Conservation (phyloP, 2,329 filamentous ascomycete species). For the Tothia fuscella region DNA sequence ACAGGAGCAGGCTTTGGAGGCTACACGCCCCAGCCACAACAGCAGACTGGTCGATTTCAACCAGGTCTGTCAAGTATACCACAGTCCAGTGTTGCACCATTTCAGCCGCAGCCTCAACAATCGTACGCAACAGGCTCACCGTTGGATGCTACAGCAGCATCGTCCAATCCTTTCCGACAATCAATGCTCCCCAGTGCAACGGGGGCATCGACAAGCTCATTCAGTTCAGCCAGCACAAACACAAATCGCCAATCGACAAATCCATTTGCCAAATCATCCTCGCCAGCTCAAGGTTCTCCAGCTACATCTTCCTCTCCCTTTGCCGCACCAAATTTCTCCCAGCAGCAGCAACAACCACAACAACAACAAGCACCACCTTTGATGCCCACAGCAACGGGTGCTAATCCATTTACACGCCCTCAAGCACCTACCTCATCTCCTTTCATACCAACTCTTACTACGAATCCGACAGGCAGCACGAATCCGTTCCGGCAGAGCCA, state of each 20-base stretch:
- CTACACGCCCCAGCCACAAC: slow-evolving; percentile 58
- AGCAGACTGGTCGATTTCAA: slow-evolving; percentile 24
- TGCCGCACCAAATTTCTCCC: slow-evolving; percentile 7
- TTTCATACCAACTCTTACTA: slow-evolving; percentile 39
- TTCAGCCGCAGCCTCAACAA: slow-evolving; percentile 26
- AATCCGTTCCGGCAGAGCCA: slow-evolving; percentile 90
- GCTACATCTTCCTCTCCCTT: slow-evolving; percentile 2
- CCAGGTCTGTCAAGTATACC: slow-evolving; percentile 36
- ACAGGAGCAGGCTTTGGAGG: slow-evolving; percentile 77
- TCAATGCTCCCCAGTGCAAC: slow-evolving; percentile 53
- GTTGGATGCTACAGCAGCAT: slow-evolving; percentile 35
- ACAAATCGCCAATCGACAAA: slow-evolving; percentile 62
- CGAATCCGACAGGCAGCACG: slow-evolving; percentile 76
- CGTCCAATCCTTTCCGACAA: slow-evolving; percentile 86
- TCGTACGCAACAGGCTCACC: slow-evolving; percentile 15
- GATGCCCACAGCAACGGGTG: slow-evolving; percentile 52
- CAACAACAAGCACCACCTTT: slow-evolving; percentile 35
- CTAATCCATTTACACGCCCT: slow-evolving; percentile 57
- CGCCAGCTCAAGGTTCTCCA: neutral
- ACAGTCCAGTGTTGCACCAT: slow-evolving; percentile 36
- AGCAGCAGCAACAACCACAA: slow-evolving; percentile 23
- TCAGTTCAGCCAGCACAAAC: slow-evolving; percentile 31
- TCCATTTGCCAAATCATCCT: slow-evolving; percentile 60
- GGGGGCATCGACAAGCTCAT: slow-evolving; percentile 27
- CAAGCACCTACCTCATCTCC: slow-evolving; percentile 30